A percentile compares a stretch with the other conserved stretches of the same genome.
phyloP scores from a whole-genome alignment of 805 yeast species.

The Saccharomyces jurei region DNA sequence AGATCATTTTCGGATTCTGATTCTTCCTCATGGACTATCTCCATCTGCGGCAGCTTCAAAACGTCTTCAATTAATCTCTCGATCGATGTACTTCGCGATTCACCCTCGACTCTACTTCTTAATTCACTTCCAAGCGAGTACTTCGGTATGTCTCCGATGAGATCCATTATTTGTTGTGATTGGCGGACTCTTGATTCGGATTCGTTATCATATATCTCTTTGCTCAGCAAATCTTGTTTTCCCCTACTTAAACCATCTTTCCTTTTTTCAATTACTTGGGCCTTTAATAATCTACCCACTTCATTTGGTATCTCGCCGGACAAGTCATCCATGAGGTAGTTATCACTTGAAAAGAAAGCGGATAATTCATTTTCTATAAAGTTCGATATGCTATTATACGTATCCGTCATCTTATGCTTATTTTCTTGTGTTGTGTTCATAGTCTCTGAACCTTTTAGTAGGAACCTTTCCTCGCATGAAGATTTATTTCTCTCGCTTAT shows the following conservation, averaged over 20 bases:
- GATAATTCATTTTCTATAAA: background rate
- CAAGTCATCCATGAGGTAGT: constrained; percentile 2
- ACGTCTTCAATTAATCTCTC: constrained; percentile 17
- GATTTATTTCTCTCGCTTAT: background rate
- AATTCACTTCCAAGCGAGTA: constrained; percentile 18
- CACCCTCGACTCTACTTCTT: background rate
- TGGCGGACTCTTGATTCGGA: constrained; percentile 10
- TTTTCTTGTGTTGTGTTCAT: background rate
- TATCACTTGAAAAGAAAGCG: background rate
- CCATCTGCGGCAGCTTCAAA: constrained; percentile 19
- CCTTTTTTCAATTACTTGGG: constrained; percentile 2
- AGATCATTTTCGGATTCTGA: constrained; percentile 6
- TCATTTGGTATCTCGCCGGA: constrained; percentile 9
- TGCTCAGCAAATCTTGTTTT: constrained; percentile 13
- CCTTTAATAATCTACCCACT: constrained; percentile 4
- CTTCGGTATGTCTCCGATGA: constrained; percentile 22
- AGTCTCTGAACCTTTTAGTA: background rate
- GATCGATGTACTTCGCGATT: constrained; percentile 9
- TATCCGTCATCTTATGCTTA: background rate
- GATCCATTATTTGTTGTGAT: constrained; percentile 13
- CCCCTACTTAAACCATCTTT: constrained; percentile 1
- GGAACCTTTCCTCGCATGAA: background rate
- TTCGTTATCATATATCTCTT: constrained; percentile 15
- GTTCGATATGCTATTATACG: background rate
- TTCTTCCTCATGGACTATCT: constrained; percentile 3